Evolutionary conservation across 495 filamentous ascomycete genomes (phyloP).

Genomic region (Penicillium goetzii): DNA sequence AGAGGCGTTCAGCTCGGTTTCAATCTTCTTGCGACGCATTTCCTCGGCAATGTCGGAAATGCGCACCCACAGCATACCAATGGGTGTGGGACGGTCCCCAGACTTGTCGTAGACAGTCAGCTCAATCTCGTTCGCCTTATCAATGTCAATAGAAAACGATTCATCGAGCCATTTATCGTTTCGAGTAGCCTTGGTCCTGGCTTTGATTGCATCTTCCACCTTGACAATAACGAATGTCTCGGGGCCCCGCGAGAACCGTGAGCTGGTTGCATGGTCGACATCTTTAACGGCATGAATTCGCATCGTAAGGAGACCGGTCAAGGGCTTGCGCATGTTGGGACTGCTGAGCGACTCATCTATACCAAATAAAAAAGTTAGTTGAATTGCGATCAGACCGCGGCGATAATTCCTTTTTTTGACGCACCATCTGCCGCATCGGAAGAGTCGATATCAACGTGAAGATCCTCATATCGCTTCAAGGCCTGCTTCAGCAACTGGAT

Average conservation of each 20-base stretch:
- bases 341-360: slow-evolving; percentile 95
- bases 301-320: slow-evolving; percentile 86
- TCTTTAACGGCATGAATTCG: slow-evolving; percentile 87
- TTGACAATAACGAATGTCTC: slow-evolving; percentile 96
- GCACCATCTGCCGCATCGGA: slow-evolving; percentile 83
- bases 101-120: slow-evolving; percentile 95
- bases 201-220: slow-evolving; percentile 90
- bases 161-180: slow-evolving; percentile 92
- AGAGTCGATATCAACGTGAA: slow-evolving; percentile 92
- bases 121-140: slow-evolving; percentile 98
- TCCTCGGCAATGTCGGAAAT: slow-evolving; percentile 98
- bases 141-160: slow-evolving; percentile 85
- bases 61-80: slow-evolving; percentile 93
- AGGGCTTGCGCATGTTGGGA: slow-evolving; percentile 89
- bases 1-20: slow-evolving; percentile 84
- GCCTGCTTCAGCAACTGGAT: slow-evolving; percentile 95
- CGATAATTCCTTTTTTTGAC: slow-evolving; percentile 6
- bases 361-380: slow-evolving; percentile 19
- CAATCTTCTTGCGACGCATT: slow-evolving; percentile 95
- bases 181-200: slow-evolving; percentile 82
- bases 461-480: slow-evolving; percentile 93
- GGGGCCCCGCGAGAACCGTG: slow-evolving; percentile 83
- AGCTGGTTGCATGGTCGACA: slow-evolving; percentile 89
- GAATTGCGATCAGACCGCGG: background rate
- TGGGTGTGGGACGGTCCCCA: slow-evolving; percentile 85